Conservation (phyloP, 495 filamentous ascomycete genomes). For the Acidomyces sp. region DNA sequence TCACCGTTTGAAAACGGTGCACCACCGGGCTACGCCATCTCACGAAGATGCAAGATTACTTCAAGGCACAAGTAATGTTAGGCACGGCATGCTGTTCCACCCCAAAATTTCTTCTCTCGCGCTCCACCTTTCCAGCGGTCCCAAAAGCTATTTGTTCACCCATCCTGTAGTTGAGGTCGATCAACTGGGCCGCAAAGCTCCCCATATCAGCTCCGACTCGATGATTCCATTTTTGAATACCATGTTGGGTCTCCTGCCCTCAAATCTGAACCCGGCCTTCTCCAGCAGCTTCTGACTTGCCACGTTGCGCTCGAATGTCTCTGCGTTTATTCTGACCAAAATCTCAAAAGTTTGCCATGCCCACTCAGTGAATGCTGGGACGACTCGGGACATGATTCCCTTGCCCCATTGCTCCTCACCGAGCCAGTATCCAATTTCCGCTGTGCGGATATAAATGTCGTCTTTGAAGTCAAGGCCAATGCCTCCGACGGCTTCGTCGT, state of each 20-base stretch:
- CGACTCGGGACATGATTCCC: constrained; percentile 20
- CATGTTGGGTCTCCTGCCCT: constrained; percentile 21
- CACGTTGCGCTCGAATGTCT: constrained; percentile 19
- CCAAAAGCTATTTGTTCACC: too few relatives aligned
- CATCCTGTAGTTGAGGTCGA: too few relatives aligned
- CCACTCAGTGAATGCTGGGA: constrained; percentile 22
- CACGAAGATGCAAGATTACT: too few relatives aligned
- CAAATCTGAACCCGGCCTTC: constrained; percentile 23
- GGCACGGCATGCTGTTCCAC: too few relatives aligned
- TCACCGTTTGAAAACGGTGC: too few relatives aligned
- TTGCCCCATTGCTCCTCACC: constrained; percentile 23
- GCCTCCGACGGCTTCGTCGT: constrained; percentile 20
- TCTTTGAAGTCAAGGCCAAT: constrained; percentile 22
- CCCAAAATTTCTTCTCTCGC: too few relatives aligned
- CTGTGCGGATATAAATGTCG: constrained; percentile 23
- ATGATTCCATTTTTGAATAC: constrained; percentile 23
- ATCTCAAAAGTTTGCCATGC: constrained; percentile 18
- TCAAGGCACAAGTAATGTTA: too few relatives aligned
- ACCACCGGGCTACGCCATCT: too few relatives aligned
- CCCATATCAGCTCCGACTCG: constrained; percentile 2
- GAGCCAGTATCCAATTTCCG: constrained; percentile 29
- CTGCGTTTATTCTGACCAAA: constrained; percentile 16
- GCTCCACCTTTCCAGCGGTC: too few relatives aligned
- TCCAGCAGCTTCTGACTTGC: constrained; percentile 21
- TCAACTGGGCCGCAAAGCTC: constrained; percentile 10